Conservation (phyloP, 768 basidiomycete genomes). For the Mycena vulgaris region DNA sequence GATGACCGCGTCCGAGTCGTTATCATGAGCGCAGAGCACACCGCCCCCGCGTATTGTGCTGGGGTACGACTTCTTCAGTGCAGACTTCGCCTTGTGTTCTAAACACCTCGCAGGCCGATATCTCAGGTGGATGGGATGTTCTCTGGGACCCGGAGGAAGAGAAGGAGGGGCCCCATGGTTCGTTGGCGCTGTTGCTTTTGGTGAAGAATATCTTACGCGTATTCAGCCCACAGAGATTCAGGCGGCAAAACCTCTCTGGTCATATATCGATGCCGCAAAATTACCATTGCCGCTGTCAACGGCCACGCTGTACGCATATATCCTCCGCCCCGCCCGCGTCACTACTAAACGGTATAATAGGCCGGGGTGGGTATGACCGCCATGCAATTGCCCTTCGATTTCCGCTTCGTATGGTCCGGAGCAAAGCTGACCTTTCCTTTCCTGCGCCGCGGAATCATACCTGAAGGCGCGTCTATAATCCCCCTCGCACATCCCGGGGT, state of each 20-base stretch:
- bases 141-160: constrained; percentile 58
- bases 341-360: constrained; percentile 41
- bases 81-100: neutral
- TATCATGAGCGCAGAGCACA: constrained; percentile 66
- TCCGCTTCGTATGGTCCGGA: constrained; percentile 67
- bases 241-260: constrained; percentile 64
- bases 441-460: constrained; percentile 62
- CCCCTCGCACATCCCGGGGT: neutral
- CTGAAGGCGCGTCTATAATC: constrained; percentile 58
- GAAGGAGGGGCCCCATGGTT: constrained; percentile 65
- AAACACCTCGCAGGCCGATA: constrained; percentile 59
- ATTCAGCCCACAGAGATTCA: constrained; percentile 62
- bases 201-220: neutral
- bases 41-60: constrained; percentile 68
- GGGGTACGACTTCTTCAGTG: constrained; percentile 56
- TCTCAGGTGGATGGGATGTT: constrained; percentile 62
- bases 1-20: constrained; percentile 70
- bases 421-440: constrained; percentile 67
- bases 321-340: neutral
- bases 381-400: constrained; percentile 66
- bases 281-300: constrained; percentile 67
- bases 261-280: constrained; percentile 68
- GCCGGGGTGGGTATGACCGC: constrained; percentile 67
- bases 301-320: constrained; percentile 63
- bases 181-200: constrained; percentile 25